A percentile compares a stretch with the other conserved stretches of the same genome.
phyloP scores from a whole-genome alignment of 495 filamentous ascomycete species.

The Staphylotrichum tortipilum region DNA sequence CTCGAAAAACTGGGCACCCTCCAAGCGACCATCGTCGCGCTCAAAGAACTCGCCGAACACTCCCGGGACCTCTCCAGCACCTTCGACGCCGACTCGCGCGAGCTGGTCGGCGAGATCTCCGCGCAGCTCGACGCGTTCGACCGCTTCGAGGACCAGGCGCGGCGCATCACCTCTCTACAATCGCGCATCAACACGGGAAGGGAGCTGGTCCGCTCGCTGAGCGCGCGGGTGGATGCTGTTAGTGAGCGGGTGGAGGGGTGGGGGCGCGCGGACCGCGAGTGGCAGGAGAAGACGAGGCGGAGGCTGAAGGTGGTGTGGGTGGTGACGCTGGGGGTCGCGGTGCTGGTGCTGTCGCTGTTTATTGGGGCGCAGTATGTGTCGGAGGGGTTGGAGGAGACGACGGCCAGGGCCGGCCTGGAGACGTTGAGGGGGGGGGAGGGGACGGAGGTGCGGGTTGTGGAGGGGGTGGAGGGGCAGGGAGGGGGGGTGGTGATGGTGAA shows the following conservation, averaged over 20 bases:
- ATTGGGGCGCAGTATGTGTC: conserved; percentile 32
- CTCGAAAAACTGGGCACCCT: conserved; percentile 67
- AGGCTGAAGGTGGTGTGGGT: conserved; percentile 56
- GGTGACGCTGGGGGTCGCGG: conserved; percentile 36
- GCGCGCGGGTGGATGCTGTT: conserved; percentile 56
- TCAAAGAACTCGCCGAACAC: conserved; percentile 61
- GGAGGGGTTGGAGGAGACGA: conserved; percentile 11
- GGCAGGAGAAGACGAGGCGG: conserved; percentile 58
- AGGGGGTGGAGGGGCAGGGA: background rate
- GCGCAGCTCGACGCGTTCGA: conserved; percentile 58
- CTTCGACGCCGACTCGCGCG: conserved; percentile 54
- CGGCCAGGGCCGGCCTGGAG: conserved; percentile 9
- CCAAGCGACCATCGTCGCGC: conserved; percentile 54
- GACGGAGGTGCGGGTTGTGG: too few relatives aligned
- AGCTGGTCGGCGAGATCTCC: conserved; percentile 52
- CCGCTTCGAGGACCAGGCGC: conserved; percentile 61
- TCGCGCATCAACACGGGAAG: conserved; percentile 55
- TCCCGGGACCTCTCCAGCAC: conserved; percentile 51
- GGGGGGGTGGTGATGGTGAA: background rate
- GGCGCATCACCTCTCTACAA: conserved; percentile 57
- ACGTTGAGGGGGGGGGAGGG: conserved; percentile 3
- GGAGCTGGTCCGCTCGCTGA: conserved; percentile 54
- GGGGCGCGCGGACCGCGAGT: conserved; percentile 63
- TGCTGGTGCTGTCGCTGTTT: conserved; percentile 38
- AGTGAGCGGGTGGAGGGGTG: conserved; percentile 57